Evolutionary conservation across 2,329 filamentous ascomycete species (phyloP).

Genomic region (Aureobasidium subglaciale): DNA sequence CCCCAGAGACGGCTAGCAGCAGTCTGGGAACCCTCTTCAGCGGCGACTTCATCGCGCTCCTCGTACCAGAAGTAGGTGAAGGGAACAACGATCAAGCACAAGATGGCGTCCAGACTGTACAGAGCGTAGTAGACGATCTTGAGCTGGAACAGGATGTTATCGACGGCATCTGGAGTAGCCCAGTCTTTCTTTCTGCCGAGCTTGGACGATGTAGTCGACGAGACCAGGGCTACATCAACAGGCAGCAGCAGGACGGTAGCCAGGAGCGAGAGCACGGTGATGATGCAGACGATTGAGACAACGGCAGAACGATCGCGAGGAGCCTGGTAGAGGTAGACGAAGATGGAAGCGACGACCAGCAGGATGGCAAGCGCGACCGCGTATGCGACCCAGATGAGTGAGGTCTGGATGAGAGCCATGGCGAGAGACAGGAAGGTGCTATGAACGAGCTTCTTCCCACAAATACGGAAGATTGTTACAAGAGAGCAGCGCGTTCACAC

Average conservation of each 20-base stretch:
- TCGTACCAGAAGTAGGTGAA: conserved; percentile 99
- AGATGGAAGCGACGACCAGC: conserved; percentile 70
- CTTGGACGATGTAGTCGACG: conserved; percentile 70
- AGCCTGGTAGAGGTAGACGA: conserved; percentile 86
- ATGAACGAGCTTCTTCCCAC: neutral
- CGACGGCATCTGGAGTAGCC: conserved; percentile 76
- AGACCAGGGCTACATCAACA: conserved; percentile 91
- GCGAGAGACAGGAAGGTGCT: conserved; percentile 4
- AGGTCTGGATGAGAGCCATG: conserved; percentile 72
- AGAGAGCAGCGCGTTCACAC: neutral
- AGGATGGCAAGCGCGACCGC: conserved; percentile 72
- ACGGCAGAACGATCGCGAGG: conserved; percentile 76
- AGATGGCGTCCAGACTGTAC: conserved; percentile 82
- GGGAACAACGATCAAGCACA: conserved; percentile 83
- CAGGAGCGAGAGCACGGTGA: conserved; percentile 79
- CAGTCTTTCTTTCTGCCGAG: conserved; percentile 85
- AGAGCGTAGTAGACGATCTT: conserved; percentile 87
- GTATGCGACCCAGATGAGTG: conserved; percentile 93
- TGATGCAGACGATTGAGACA: conserved; percentile 76
- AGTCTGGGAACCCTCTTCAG: conserved; percentile 70
- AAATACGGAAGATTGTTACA: neutral
- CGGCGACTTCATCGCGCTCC: conserved; percentile 87
- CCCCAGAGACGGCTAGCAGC: conserved; percentile 65
- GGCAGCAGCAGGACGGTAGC: conserved; percentile 89
- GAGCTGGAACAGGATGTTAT: conserved; percentile 70